Base-by-base conservation (phyloP, 345 rosid species). In the Excoecaria cochinchinensis region DNA sequence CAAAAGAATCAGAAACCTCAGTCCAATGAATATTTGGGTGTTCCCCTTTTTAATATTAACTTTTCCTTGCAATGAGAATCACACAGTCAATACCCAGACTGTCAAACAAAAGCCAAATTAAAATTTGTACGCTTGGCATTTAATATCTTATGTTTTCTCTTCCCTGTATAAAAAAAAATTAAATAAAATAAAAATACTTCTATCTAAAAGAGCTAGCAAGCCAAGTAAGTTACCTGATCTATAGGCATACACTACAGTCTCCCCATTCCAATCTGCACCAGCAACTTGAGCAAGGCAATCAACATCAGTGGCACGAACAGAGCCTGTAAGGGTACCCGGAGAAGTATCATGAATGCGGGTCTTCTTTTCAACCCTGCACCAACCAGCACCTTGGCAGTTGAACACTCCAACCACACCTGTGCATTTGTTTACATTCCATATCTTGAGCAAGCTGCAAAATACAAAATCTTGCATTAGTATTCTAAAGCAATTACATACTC, bases 371-470 rank as follows among this genome's bases (percentile, higher is more conserved):
- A 86, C 69, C 85, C 86, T 91, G 90, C 98, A 90, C 99, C 99
- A 95, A 74, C 97, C 98, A 76, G 99, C 97, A 64, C 99, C 99
- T 85, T 95, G 99, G 82, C 99, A 95, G 85, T 95, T 93, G 85
- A 91, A 95, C 8, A 90, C 92, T 65, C 99, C 98, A 3, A 93
- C 96, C 44, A 95, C 88, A 22, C 99, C 98, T 22, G 91, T 78
- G 69, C 84, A 87, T 76, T 89, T 90, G 74, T 95, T 95, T 88
- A 89, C 73, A 74, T 95, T 95, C 99, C 99, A 95, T 44, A 95
- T 76, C 86, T 95, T 95, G 52, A 93, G 92, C 82, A 93, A 84
- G 84, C 98, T 92, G 85, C 77, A 82, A 47, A 47, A 62, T 40
- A 67, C 8, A 72, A 42, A 14, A 59, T 64, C 8, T 40, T 19